These are phyloP conservation scores for Takakia lepidozioides DNA, from an alignment of 225 moss, liverwort and hornwort genomes.

Conservation along the genomic window DNA sequence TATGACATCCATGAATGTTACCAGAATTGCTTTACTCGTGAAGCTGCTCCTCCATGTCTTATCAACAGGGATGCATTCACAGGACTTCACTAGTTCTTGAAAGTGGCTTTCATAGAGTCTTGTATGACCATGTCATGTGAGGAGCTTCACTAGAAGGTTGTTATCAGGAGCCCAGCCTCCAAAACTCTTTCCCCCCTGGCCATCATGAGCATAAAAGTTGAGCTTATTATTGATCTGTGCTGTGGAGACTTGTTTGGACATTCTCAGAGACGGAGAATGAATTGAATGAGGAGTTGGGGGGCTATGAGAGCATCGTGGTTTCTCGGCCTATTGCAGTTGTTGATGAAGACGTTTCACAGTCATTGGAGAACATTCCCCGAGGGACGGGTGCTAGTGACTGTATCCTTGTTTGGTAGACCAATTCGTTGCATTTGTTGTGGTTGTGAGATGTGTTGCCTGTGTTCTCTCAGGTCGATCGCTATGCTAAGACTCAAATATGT, in stretches of 20 bases:
- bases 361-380: conserved; percentile 45
- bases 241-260: not conserved
- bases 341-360: conserved; percentile 45
- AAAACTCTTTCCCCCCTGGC: not conserved
- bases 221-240: not conserved
- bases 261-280: conserved; percentile 81
- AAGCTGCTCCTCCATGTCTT: not conserved
- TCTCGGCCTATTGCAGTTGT: conserved; percentile 69
- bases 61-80: too few relatives aligned
- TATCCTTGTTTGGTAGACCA: conserved; percentile 42
- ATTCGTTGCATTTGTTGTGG: too few relatives aligned
- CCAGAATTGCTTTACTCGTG: not conserved
- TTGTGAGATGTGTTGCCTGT: too few relatives aligned
- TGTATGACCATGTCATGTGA: too few relatives aligned
- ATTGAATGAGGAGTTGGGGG: conserved; percentile 51
- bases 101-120: too few relatives aligned
- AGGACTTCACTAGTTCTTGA: too few relatives aligned
- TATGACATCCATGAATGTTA: too few relatives aligned
- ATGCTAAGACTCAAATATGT: too few relatives aligned
- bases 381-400: conserved; percentile 76
- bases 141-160: conserved; percentile 4
- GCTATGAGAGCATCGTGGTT: conserved; percentile 80
- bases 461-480: too few relatives aligned
- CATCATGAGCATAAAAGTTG: too few relatives aligned
- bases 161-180: not conserved